These are phyloP conservation scores for Yamadazyma laniorum DNA, from an alignment of 805 yeast genomes.

Conservation along the genomic window DNA sequence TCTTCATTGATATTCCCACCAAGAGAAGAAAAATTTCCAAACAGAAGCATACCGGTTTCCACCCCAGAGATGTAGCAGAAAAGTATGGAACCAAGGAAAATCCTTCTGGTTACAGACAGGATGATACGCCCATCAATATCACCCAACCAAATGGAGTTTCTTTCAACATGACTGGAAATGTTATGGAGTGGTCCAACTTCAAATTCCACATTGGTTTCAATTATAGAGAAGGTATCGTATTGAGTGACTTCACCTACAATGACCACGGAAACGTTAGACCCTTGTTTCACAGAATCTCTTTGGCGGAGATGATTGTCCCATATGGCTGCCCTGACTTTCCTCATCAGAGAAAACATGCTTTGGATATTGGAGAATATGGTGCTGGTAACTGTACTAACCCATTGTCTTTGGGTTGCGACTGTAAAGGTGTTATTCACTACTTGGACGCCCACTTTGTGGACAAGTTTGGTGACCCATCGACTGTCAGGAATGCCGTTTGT, in stretches of 20 bases:
- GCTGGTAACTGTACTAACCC: slow-evolving; percentile 86
- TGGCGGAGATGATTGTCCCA: slow-evolving; percentile 83
- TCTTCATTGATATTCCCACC: slow-evolving; percentile 72
- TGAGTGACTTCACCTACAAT: slow-evolving; percentile 69
- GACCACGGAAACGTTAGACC: slow-evolving; percentile 75
- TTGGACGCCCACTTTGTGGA: slow-evolving; percentile 74
- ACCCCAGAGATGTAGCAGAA: slow-evolving; percentile 60
- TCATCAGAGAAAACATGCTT: slow-evolving; percentile 82
- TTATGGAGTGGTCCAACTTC: slow-evolving; percentile 76
- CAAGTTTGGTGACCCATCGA: slow-evolving; percentile 65
- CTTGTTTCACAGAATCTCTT: slow-evolving; percentile 73
- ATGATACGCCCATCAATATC: slow-evolving; percentile 63
- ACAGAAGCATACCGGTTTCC: slow-evolving; percentile 67
- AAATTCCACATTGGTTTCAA: slow-evolving; percentile 79
- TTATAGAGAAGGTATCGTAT: slow-evolving; percentile 81
- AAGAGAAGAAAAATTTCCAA: slow-evolving; percentile 71
- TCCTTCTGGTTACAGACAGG: slow-evolving; percentile 55
- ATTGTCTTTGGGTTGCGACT: slow-evolving; percentile 74
- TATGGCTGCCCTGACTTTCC: slow-evolving; percentile 79
- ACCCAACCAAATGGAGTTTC: slow-evolving; percentile 84
- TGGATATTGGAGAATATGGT: slow-evolving; percentile 86
- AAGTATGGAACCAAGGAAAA: slow-evolving; percentile 52
- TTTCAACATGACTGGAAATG: slow-evolving; percentile 65
- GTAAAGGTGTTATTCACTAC: slow-evolving; percentile 83
- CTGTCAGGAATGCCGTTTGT: slow-evolving; percentile 75